Base-by-base conservation (phyloP, 306 rosid species). In the Corylus avellana region DNA sequence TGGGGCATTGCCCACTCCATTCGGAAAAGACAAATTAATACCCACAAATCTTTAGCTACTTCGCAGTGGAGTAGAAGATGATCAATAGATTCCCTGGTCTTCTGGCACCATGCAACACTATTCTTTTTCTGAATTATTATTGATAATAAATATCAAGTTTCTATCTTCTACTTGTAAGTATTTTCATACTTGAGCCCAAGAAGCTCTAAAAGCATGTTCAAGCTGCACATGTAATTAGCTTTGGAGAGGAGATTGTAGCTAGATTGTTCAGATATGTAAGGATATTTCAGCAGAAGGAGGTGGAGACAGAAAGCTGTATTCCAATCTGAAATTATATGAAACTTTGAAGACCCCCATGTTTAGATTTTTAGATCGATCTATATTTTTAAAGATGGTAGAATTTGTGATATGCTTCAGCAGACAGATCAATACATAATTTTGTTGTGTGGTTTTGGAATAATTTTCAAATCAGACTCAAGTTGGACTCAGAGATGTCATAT, bases 141-240 rank as follows among this genome's bases (percentile, higher is more conserved):
- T 78, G 29, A 69, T 8, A 69, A 78, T 13, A 59, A 42, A 75
- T 71, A n/a, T 53, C 51, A 58, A 39, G 22, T 72, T 13, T 70
- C 8, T 46, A 20, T n/a, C 17, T 70, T 70, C 37, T 3, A 70
- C 13, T 20, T 2, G 20, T 9, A 20, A 71, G 37, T 51, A 25
- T 63, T 51, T 74, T 62, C 11, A 47, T 53, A 59, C 44, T 29
- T 5, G 46, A 18, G 22, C 59, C 12, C 8, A 54, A 5, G 22
- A 54, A 54, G 59, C 59, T 18, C 20, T 18, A 5, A 54, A 18
- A 54, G 59, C 20, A 54, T 1, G 8, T 54, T 54, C 18, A 32
- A 63, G 46, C 6, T 63, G 39, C 47, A 32, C 8, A 63, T 35
- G 7, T 32, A 27, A 32, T 59, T 63, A 63, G 70, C 46, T 63